A percentile compares a stretch with the other conserved stretches of the same genome.
Conservation (phyloP, 2,329 filamentous ascomycete genomes). For the Magnaporthiopsis rhizophila region DNA sequence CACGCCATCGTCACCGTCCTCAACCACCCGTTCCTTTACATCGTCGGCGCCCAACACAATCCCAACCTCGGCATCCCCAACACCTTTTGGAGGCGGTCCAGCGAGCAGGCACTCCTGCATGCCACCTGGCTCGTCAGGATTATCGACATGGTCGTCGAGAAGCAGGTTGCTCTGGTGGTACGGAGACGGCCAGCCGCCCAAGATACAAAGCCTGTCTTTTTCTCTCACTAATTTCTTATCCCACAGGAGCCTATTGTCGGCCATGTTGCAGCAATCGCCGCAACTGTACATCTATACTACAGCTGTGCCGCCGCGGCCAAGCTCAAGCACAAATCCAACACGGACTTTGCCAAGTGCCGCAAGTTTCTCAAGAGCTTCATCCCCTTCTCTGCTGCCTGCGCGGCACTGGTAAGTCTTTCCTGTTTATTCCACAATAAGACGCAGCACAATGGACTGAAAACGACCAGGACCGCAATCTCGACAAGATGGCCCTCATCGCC, state of each 20-base stretch:
- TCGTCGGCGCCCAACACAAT: constrained; percentile 42
- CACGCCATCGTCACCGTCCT: constrained; percentile 42
- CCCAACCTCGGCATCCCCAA: constrained; percentile 43
- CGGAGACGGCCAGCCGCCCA: not conserved
- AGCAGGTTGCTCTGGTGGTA: constrained; percentile 33
- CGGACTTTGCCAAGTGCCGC: constrained; percentile 42
- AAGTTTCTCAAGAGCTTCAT: constrained; percentile 40
- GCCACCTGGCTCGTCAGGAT: constrained; percentile 46
- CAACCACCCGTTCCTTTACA: constrained; percentile 47
- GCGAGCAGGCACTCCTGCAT: constrained; percentile 41
- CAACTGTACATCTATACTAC: constrained; percentile 45
- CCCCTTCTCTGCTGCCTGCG: constrained; percentile 37
- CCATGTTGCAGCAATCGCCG: constrained; percentile 41
- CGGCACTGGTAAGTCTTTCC: constrained; percentile 31
- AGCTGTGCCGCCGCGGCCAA: constrained; percentile 40
- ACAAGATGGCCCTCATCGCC: constrained; percentile 40
- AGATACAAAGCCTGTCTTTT: no score
- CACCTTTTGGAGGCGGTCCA: constrained; percentile 44
- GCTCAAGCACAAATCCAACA: constrained; percentile 28
- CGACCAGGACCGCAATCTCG: constrained; percentile 35
- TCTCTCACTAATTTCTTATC: not conserved
- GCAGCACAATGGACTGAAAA: not conserved
- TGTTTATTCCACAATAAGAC: not conserved
- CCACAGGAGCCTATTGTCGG: constrained; percentile 39
- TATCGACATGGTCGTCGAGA: constrained; percentile 45